Evolutionary conservation across 345 rosid species (phyloP), one percentile per base, ranked within the genome.

Genomic region (Gossypium mustelinum): DNA sequence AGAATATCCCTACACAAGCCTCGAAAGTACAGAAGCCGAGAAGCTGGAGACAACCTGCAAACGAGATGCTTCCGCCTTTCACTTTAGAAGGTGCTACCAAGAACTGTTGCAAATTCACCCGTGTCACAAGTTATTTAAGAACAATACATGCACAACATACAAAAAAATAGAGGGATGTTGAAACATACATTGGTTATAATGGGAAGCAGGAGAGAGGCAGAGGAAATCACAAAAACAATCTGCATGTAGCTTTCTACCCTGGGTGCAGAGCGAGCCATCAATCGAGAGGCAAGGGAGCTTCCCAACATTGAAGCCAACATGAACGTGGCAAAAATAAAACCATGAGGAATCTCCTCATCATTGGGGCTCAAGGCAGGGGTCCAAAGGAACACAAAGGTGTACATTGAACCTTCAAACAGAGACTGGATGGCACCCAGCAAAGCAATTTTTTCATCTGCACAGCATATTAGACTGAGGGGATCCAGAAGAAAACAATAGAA

Each of bases 261-360:
- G 27, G 80, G 85, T 70, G 94, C 79, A 61, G 95, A 73, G 45
- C 85, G 90, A 63, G 95, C 86, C 94, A 94, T 76, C 83, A 94
- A 78, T 18, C 95, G 91, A 80, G 98, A 89, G 63, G 98, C 98
- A 65, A 91, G 81, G 22, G 98, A 94, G 81, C 98, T 92, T 82
- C 98, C 98, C 87, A 92, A 67, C 98, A 92, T 94, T 3, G 98
- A 94, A 74, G 98, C 97, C 85, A 94, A 75, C 97, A 94, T 94
- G 86, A 94, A 88, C 11, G 98, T 94, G 10, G 98, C 98, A 78
- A 94, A 94, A 79, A 94, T 92, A 73, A 92, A 94, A 77, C 98
- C 98, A 63, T 94, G 98, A 75, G 98, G 98, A 61, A 94, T 92
- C 1, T 94, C 95, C 84, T 94, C 98, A 1, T 86, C 91, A 74